Percentiles rank a stretch among this genome's conserved stretches.
Evolutionary conservation across 257 asterid genomes (phyloP).

Genomic region (Ballota nigra): DNA sequence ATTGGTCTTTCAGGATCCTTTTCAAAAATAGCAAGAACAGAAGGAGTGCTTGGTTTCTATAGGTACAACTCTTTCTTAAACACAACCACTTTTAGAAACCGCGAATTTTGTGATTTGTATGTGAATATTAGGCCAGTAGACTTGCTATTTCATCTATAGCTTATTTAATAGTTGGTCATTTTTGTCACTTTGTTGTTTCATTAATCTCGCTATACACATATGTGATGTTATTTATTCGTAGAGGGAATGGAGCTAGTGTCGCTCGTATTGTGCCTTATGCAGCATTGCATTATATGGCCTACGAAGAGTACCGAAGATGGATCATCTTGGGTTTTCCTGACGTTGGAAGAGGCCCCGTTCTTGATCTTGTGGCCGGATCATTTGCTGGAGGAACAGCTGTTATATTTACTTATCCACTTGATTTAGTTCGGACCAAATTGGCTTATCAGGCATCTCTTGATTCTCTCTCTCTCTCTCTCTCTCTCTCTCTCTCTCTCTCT

Average conservation of each 20-base stretch:
- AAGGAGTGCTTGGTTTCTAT: conserved; percentile 83
- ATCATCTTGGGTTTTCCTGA: conserved; percentile 66
- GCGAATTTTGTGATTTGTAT: not conserved
- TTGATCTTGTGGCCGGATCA: conserved; percentile 91
- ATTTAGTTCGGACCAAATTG: conserved; percentile 86
- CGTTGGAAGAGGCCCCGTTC: conserved; percentile 74
- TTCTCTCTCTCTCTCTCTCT: not conserved
- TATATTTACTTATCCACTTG: conserved; percentile 89
- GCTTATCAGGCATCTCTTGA: conserved; percentile 84
- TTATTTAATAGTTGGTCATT: not conserved
- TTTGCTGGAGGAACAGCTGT: conserved; percentile 99
- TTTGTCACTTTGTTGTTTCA: not conserved
- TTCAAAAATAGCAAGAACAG: conserved; percentile 74
- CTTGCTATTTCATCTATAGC: not conserved
- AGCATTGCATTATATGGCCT: conserved; percentile 92
- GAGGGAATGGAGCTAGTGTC: conserved; percentile 98
- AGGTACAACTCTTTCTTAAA: conserved; percentile 41
- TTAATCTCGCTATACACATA: not conserved
- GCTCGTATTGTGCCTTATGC: conserved; percentile 97
- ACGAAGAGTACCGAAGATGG: conserved; percentile 91
- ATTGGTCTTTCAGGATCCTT: conserved; percentile 81
- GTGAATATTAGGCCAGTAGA: not conserved
- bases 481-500: not conserved
- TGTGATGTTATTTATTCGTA: conserved; percentile 22
- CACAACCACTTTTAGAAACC: not conserved